Evolutionary conservation across 805 yeast genomes (phyloP).

Genomic region (Hemisphaericaspora nanyangensis): DNA sequence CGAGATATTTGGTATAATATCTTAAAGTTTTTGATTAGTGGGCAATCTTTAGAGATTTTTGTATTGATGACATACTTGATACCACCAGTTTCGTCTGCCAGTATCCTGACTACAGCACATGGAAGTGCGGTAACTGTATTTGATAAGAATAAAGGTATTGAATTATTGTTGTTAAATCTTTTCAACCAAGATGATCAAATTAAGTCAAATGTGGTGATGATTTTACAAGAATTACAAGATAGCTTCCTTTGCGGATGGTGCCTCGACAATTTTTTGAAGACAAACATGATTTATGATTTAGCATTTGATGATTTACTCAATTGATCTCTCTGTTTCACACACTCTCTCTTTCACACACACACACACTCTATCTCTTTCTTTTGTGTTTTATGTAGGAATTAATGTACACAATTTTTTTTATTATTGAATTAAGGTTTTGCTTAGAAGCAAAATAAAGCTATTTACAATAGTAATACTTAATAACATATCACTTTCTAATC

Average conservation of each 20-base stretch:
- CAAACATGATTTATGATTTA: constrained; percentile 37
- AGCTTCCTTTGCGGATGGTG: constrained; percentile 46
- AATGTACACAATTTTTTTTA: background rate
- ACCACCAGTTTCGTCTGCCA: constrained; percentile 38
- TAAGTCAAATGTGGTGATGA: constrained; percentile 38
- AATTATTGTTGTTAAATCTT: constrained; percentile 35
- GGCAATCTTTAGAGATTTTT: constrained; percentile 37
- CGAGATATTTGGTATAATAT: constrained; percentile 41
- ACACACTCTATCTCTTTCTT: too few relatives aligned
- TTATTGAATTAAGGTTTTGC: too few relatives aligned
- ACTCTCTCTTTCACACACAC: too few relatives aligned
- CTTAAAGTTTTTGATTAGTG: constrained; percentile 39
- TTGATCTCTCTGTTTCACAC: too few relatives aligned
- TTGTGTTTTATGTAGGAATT: too few relatives aligned
- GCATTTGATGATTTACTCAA: constrained; percentile 33
- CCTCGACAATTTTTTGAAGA: constrained; percentile 30
- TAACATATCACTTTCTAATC: constrained; percentile 5
- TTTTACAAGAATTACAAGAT: constrained; percentile 40
- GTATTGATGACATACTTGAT: constrained; percentile 37
- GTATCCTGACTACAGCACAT: constrained; percentile 35
- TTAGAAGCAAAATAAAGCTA: background rate
- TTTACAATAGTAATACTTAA: background rate
- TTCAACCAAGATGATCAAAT: constrained; percentile 39
- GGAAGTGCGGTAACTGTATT: constrained; percentile 40
- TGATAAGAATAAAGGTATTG: constrained; percentile 44